Evolutionary conservation across 2,329 filamentous ascomycete genomes (phyloP).

Genomic region (Phialophora verrucosa): DNA sequence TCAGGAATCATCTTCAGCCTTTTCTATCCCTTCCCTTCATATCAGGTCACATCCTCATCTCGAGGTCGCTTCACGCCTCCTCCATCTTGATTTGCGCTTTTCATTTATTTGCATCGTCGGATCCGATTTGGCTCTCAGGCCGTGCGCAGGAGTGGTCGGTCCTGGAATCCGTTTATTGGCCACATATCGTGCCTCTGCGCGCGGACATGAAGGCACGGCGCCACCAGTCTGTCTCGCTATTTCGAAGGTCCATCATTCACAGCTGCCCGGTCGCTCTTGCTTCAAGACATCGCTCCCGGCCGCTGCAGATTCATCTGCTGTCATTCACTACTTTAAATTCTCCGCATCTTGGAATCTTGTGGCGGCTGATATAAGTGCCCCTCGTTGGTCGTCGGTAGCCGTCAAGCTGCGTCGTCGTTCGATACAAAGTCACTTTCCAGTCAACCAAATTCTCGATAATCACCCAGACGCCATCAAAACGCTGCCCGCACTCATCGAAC

Average conservation of each 20-base stretch:
- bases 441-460: conserved; percentile 1
- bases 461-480: not conserved
- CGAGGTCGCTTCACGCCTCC: not conserved
- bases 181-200: conserved; percentile 25
- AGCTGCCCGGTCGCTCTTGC: conserved; percentile 28
- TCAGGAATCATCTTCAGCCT: conserved; percentile 18
- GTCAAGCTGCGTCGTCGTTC: conserved; percentile 2
- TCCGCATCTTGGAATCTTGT: not conserved
- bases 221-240: conserved; percentile 22
- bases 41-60: conserved; percentile 3
- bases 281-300: conserved; percentile 8
- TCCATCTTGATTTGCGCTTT: conserved; percentile 6
- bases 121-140: conserved; percentile 4
- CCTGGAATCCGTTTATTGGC: conserved; percentile 11
- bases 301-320: conserved; percentile 12
- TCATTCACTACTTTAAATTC: conserved; percentile 14
- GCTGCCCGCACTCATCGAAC: not conserved
- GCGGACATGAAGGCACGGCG: conserved; percentile 29
- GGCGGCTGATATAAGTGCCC: conserved; percentile 22
- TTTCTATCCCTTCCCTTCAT: conserved; percentile 9
- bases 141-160: conserved; percentile 18
- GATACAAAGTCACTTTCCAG: not conserved
- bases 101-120: not conserved
- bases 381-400: conserved; percentile 23
- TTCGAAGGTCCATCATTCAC: conserved; percentile 30